phyloP scores from a whole-genome alignment of 805 yeast species.

The Cyberlindnera bimundalis region DNA sequence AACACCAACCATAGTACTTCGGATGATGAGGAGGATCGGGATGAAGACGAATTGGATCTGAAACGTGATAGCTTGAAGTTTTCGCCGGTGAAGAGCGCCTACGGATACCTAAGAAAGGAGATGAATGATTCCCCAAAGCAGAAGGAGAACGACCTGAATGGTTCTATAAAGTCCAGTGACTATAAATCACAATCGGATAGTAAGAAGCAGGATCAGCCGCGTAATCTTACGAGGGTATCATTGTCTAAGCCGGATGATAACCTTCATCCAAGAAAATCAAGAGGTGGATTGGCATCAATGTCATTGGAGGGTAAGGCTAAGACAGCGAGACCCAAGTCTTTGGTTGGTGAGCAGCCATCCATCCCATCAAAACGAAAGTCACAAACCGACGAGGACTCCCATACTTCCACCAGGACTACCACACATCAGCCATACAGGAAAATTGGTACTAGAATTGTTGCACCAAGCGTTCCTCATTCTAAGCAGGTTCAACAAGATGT shows the following conservation, averaged over 20 bases:
- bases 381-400: conserved; percentile 21
- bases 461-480: conserved; percentile 17
- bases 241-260: conserved; percentile 22
- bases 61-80: conserved; percentile 20
- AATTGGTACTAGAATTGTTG: conserved; percentile 24
- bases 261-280: conserved; percentile 19
- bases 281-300: conserved; percentile 22
- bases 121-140: conserved; percentile 19
- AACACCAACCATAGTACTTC: background rate
- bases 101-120: conserved; percentile 25
- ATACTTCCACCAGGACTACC: background rate
- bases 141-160: background rate
- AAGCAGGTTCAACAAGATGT: conserved; percentile 21
- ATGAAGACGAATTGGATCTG: conserved; percentile 10
- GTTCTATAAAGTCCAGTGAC: conserved; percentile 4
- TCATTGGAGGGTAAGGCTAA: conserved; percentile 19
- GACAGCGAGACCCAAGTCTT: conserved; percentile 19
- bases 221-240: conserved; percentile 24
- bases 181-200: conserved; percentile 1
- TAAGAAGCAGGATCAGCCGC: conserved; percentile 8
- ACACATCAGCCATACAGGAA: conserved; percentile 23
- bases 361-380: conserved; percentile 18
- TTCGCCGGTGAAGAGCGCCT: conserved; percentile 29
- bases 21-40: conserved; percentile 1
- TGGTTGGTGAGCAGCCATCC: conserved; percentile 13